Conservation (phyloP, 768 basidiomycete species). For the Lactarius quietus region DNA sequence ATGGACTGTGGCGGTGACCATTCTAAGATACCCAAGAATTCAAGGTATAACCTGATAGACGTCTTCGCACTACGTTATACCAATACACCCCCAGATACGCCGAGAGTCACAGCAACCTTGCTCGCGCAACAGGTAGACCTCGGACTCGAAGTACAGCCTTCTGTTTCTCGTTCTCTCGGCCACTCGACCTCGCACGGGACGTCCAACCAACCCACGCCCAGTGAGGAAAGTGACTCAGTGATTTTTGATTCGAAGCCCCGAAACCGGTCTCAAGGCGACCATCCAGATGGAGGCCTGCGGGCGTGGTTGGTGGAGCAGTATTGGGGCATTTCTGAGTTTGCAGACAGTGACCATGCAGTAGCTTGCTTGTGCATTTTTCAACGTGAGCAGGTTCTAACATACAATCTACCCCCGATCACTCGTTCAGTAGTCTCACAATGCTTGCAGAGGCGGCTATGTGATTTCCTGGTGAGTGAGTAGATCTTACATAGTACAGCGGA, state of each 20-base stretch:
- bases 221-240: too few relatives aligned
- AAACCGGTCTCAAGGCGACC: conserved; percentile 25
- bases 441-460: conserved; percentile 57
- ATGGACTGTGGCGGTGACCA: too few relatives aligned
- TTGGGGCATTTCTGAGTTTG: conserved; percentile 25
- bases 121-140: too few relatives aligned
- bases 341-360: background rate
- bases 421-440: background rate
- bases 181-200: too few relatives aligned
- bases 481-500: background rate
- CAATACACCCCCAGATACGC: too few relatives aligned
- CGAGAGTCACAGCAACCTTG: too few relatives aligned
- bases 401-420: background rate
- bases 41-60: too few relatives aligned
- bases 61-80: too few relatives aligned
- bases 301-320: conserved; percentile 44
- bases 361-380: conserved; percentile 38
- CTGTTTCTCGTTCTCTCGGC: too few relatives aligned
- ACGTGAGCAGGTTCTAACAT: conserved; percentile 34
- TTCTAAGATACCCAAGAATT: too few relatives aligned
- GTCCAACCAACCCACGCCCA: too few relatives aligned
- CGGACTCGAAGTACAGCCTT: too few relatives aligned
- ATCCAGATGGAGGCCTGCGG: conserved; percentile 29
- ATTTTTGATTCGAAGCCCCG: background rate
- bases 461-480: conserved; percentile 71